A percentile compares a stretch with the other conserved stretches of the same genome.
Conservation (phyloP, 805 yeast genomes). For the Scheffersomyces lignosus region DNA sequence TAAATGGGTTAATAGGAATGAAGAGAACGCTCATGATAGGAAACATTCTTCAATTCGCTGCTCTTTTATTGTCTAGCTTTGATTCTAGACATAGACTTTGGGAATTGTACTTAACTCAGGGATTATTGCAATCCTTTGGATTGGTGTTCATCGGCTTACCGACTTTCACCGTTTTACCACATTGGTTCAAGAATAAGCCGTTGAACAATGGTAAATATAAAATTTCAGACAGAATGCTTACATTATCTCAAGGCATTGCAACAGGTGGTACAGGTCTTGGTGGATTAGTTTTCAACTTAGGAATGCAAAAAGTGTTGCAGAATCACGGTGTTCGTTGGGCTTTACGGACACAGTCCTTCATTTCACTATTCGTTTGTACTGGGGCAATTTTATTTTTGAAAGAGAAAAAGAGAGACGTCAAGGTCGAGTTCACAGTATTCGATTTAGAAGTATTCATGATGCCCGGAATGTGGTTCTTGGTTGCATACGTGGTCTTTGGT, state of each 20-base stretch:
- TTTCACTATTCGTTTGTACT: neutral
- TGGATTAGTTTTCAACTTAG: slow-evolving; percentile 18
- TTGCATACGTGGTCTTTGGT: slow-evolving; percentile 11
- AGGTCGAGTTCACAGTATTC: neutral
- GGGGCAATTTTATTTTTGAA: neutral
- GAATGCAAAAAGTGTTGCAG: slow-evolving; percentile 17
- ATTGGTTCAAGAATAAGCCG: slow-evolving; percentile 18
- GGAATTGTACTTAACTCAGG: slow-evolving; percentile 21
- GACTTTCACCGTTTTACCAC: slow-evolving; percentile 14
- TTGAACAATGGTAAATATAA: slow-evolving; percentile 1
- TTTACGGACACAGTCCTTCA: neutral
- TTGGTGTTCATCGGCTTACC: slow-evolving; percentile 18
- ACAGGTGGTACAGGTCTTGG: slow-evolving; percentile 20
- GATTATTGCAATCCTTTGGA: slow-evolving; percentile 17
- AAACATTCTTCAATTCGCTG: slow-evolving; percentile 14
- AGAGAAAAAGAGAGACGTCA: neutral
- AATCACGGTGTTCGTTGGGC: neutral
- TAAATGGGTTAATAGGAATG: slow-evolving; percentile 14
- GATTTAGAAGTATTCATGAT: slow-evolving; percentile 6
- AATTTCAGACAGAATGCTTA: neutral
- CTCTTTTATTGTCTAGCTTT: slow-evolving; percentile 17
- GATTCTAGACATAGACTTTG: slow-evolving; percentile 10
- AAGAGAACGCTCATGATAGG: slow-evolving; percentile 12
- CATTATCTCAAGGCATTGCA: slow-evolving; percentile 14
- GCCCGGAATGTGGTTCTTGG: slow-evolving; percentile 13